Evolutionary conservation across 2,329 filamentous ascomycete genomes (phyloP).

Genomic region (Stagonosporopsis cucurbitacearum): DNA sequence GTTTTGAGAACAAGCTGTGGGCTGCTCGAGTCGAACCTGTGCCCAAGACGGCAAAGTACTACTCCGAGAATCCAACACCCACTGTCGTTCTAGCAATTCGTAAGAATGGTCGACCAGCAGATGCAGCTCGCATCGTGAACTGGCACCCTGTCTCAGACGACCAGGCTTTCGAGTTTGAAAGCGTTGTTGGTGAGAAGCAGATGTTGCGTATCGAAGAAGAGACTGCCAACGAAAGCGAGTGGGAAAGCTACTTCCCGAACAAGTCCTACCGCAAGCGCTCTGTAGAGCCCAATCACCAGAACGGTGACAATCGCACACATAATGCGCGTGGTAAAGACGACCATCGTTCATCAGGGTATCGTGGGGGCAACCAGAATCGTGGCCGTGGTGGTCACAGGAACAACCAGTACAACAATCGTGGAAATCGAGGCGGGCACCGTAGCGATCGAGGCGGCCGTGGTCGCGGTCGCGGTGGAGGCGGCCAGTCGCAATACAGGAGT

Average conservation of each 20-base stretch:
- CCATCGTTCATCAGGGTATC: slow-evolving; percentile 35
- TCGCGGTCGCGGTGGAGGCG: slow-evolving; percentile 41
- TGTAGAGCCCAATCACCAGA: slow-evolving; percentile 53
- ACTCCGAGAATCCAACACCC: slow-evolving; percentile 80
- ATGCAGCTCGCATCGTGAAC: slow-evolving; percentile 80
- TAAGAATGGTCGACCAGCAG: slow-evolving; percentile 76
- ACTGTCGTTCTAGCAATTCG: slow-evolving; percentile 83
- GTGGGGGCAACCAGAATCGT: slow-evolving; percentile 44
- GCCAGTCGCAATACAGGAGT: slow-evolving; percentile 50
- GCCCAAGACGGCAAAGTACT: slow-evolving; percentile 65
- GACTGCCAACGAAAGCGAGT: slow-evolving; percentile 64
- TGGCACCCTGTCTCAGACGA: slow-evolving; percentile 80
- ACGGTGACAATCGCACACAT: slow-evolving; percentile 34
- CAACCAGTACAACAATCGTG: slow-evolving; percentile 42
- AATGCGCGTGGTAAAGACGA: slow-evolving; percentile 36
- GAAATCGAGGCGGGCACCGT: slow-evolving; percentile 52
- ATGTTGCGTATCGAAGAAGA: slow-evolving; percentile 81
- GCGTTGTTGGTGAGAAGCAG: slow-evolving; percentile 84
- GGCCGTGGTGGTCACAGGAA: slow-evolving; percentile 39
- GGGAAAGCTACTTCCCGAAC: slow-evolving; percentile 67
- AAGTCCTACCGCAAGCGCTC: slow-evolving; percentile 58
- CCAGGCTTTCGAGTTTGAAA: slow-evolving; percentile 78
- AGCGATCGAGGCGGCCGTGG: slow-evolving; percentile 48
- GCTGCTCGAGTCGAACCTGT: slow-evolving; percentile 80
- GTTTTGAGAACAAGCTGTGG: slow-evolving; percentile 83